These are phyloP conservation scores for Nemania diffusa DNA, from an alignment of 2,329 filamentous ascomycete species.

Conservation along the genomic window DNA sequence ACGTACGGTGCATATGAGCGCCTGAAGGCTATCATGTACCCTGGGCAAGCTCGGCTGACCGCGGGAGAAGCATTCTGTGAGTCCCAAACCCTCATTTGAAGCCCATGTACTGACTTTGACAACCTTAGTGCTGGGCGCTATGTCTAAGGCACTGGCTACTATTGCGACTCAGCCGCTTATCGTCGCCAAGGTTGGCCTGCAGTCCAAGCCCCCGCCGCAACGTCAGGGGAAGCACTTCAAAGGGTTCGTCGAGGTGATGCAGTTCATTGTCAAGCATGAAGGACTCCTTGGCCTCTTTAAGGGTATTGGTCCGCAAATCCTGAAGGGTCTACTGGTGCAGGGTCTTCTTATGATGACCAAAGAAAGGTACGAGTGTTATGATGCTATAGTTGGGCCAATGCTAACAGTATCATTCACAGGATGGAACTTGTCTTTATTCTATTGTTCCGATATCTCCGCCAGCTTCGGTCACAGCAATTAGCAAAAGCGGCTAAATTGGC, in stretches of 20 bases:
- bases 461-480: slow-evolving; percentile 75
- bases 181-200: slow-evolving; percentile 95
- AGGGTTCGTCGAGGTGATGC: slow-evolving; percentile 93
- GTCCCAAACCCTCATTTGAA: slow-evolving; percentile 51
- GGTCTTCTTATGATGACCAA: slow-evolving; percentile 99
- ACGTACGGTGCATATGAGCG: slow-evolving; percentile 94
- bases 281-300: slow-evolving; percentile 90
- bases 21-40: slow-evolving; percentile 80
- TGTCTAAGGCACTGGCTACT: slow-evolving; percentile 93
- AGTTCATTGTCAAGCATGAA: slow-evolving; percentile 90
- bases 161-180: slow-evolving; percentile 94
- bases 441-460: slow-evolving; percentile 82
- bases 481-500: slow-evolving; percentile 72
- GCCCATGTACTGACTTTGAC: slow-evolving; percentile 30
- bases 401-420: slow-evolving; percentile 55
- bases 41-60: slow-evolving; percentile 77
- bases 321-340: slow-evolving; percentile 93
- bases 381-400: neutral
- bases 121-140: slow-evolving; percentile 80
- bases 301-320: slow-evolving; percentile 91
- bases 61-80: slow-evolving; percentile 91
- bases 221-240: slow-evolving; percentile 92
- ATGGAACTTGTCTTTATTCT: slow-evolving; percentile 90
- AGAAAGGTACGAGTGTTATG: slow-evolving; percentile 73
- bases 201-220: slow-evolving; percentile 87